phyloP scores from a whole-genome alignment of 1,139 yeast species.

The Kodamaea sp. region DNA sequence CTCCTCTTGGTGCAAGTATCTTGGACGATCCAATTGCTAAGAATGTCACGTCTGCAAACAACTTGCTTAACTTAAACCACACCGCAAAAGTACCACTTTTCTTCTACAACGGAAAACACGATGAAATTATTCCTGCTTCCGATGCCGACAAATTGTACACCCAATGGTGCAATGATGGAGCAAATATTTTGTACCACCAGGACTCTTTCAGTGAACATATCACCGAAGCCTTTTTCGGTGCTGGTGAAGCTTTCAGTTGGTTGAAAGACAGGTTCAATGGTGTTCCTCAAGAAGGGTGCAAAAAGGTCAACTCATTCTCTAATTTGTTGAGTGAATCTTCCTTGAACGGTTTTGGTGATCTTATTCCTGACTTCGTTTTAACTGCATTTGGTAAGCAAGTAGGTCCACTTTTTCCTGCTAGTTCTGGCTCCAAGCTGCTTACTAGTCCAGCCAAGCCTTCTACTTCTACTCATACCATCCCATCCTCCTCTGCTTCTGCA shows the following conservation, averaged over 20 bases:
- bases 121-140: conserved; percentile 20
- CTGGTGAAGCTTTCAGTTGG: conserved; percentile 19
- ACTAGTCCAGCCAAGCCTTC: background rate
- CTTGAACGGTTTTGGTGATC: conserved; percentile 1
- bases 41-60: conserved; percentile 1
- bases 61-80: conserved; percentile 2
- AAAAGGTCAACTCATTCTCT: conserved; percentile 1
- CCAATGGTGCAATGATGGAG: conserved; percentile 17
- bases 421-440: background rate
- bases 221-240: conserved; percentile 16
- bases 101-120: conserved; percentile 20
- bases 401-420: conserved; percentile 1
- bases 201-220: conserved; percentile 18
- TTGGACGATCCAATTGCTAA: background rate
- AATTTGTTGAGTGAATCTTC: conserved; percentile 2
- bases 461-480: background rate
- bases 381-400: background rate
- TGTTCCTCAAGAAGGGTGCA: conserved; percentile 4
- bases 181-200: conserved; percentile 17
- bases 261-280: conserved; percentile 9
- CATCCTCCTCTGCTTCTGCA: background rate
- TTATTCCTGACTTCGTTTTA: background rate
- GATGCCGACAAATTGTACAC: conserved; percentile 14
- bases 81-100: conserved; percentile 23
- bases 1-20: background rate